Conservation (phyloP, 805 yeast genomes). For the Saccharomycopsis schoenii region DNA sequence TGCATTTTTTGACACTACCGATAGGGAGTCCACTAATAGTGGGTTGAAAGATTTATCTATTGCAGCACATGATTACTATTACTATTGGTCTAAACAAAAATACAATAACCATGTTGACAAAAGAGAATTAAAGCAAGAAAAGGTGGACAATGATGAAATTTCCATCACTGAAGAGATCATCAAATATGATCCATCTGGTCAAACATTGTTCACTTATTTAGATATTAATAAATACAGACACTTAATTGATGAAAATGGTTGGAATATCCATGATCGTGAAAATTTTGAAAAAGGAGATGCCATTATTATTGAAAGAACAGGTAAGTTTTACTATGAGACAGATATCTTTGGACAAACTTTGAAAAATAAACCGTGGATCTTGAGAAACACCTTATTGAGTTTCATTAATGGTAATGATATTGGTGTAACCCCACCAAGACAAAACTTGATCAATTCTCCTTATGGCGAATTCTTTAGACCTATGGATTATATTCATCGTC, state of each 20-base stretch:
- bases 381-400: slow-evolving; percentile 32
- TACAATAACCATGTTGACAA: slow-evolving; percentile 20
- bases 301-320: slow-evolving; percentile 37
- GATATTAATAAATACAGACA: slow-evolving; percentile 35
- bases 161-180: slow-evolving; percentile 40
- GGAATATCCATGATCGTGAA: slow-evolving; percentile 30
- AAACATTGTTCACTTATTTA: slow-evolving; percentile 38
- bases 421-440: slow-evolving; percentile 18
- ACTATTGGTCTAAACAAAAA: slow-evolving; percentile 31
- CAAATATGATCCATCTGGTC: slow-evolving; percentile 34
- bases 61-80: slow-evolving; percentile 41
- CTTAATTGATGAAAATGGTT: slow-evolving; percentile 18
- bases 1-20: slow-evolving; percentile 35
- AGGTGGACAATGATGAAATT: slow-evolving; percentile 35
- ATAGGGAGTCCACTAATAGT: slow-evolving; percentile 22
- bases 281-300: slow-evolving; percentile 43
- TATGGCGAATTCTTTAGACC: slow-evolving; percentile 29
- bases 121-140: slow-evolving; percentile 30
- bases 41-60: slow-evolving; percentile 28
- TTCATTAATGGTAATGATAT: slow-evolving; percentile 23
- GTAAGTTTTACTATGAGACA: slow-evolving; percentile 28
- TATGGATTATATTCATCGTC: slow-evolving; percentile 35
- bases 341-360: slow-evolving; percentile 31
- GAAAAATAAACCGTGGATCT: slow-evolving; percentile 24
- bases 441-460: slow-evolving; percentile 35